These are phyloP conservation scores for Lachancea meyersii DNA, from an alignment of 805 yeast species.

Conservation along the genomic window DNA sequence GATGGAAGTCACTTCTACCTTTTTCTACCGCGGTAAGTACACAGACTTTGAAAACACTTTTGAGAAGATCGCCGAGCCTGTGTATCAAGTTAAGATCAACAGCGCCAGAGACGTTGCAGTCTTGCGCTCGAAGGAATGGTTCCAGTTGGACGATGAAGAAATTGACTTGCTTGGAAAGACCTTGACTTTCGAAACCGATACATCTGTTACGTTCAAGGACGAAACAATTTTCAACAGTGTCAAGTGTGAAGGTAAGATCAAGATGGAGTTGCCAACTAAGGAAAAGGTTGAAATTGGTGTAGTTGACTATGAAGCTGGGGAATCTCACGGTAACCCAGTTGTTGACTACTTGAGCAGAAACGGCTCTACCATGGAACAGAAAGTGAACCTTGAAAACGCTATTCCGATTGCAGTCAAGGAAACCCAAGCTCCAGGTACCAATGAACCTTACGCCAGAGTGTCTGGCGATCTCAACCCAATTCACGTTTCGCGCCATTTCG, in stretches of 20 bases:
- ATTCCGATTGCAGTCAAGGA: slow-evolving; percentile 69
- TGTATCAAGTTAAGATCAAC: slow-evolving; percentile 68
- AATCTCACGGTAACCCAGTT: slow-evolving; percentile 95
- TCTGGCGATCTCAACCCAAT: slow-evolving; percentile 99
- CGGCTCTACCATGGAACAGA: slow-evolving; percentile 92
- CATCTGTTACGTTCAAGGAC: slow-evolving; percentile 75
- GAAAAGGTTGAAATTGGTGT: slow-evolving; percentile 79
- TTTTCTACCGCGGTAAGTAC: slow-evolving; percentile 94
- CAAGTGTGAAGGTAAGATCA: slow-evolving; percentile 76
- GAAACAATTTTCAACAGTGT: slow-evolving; percentile 73
- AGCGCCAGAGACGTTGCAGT: slow-evolving; percentile 88
- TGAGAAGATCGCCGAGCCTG: slow-evolving; percentile 80
- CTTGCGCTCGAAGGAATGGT: slow-evolving; percentile 95
- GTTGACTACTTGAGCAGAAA: slow-evolving; percentile 86
- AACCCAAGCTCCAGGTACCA: slow-evolving; percentile 83
- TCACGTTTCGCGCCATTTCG: slow-evolving; percentile 92
- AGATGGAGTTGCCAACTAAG: slow-evolving; percentile 84
- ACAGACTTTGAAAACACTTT: slow-evolving; percentile 85
- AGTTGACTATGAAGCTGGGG: slow-evolving; percentile 83
- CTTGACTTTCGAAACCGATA: slow-evolving; percentile 82
- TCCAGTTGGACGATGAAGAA: slow-evolving; percentile 66
- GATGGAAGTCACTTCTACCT: slow-evolving; percentile 89
- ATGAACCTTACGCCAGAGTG: slow-evolving; percentile 93
- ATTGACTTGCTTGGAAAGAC: slow-evolving; percentile 71
- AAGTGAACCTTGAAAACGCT: slow-evolving; percentile 79